phyloP scores from a whole-genome alignment of 2,329 filamentous ascomycete genomes.

The Teratosphaeria zuluensis region DNA sequence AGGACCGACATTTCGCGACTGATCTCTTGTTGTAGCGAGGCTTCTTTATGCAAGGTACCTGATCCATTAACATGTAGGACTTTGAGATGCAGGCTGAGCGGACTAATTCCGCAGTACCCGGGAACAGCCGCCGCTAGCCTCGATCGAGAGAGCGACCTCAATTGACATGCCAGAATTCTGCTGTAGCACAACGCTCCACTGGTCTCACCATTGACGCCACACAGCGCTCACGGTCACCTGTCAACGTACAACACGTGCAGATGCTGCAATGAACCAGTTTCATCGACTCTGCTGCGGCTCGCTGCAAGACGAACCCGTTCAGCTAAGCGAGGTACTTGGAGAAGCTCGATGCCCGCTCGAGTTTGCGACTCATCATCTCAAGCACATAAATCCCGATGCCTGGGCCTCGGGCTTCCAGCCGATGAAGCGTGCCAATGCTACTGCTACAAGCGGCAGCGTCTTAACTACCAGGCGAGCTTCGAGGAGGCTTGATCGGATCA shows the following conservation, averaged over 20 bases:
- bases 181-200: neutral
- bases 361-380: neutral
- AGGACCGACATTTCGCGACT: conserved; percentile 68
- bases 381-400: no score
- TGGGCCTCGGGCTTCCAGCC: neutral
- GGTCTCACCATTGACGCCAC: neutral
- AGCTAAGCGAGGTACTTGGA: neutral
- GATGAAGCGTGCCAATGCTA: neutral
- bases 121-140: neutral
- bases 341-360: neutral
- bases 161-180: neutral
- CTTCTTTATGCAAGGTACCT: neutral
- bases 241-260: neutral
- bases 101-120: no score
- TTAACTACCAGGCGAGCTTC: neutral
- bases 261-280: neutral
- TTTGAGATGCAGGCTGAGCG: neutral
- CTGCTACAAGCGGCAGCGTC: no score
- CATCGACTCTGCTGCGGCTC: neutral
- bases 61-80: neutral
- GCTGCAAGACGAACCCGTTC: neutral
- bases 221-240: neutral
- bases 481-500: neutral
- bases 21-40: neutral
- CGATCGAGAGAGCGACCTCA: neutral